Evolutionary conservation across 2,329 filamentous ascomycete species (phyloP).

Genomic region (Escovopsis sp.): DNA sequence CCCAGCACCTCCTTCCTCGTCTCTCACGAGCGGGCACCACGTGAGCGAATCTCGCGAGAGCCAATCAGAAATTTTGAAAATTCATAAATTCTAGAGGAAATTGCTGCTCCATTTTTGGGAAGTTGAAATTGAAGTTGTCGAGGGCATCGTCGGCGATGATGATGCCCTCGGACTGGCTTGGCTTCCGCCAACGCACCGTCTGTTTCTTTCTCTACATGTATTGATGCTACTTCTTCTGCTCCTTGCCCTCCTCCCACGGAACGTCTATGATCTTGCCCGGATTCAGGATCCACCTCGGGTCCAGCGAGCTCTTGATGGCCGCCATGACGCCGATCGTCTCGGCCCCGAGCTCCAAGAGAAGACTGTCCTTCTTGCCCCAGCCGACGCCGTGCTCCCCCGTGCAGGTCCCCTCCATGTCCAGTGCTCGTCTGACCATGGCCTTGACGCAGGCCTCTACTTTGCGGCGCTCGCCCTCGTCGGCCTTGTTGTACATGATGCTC

Average conservation of each 20-base stretch:
- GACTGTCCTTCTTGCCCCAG: conserved; percentile 69
- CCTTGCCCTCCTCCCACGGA: conserved; percentile 17
- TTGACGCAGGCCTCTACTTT: conserved; percentile 72
- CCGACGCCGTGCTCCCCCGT: conserved; percentile 82
- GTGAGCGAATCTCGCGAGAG: too few relatives aligned
- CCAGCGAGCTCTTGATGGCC: conserved; percentile 65
- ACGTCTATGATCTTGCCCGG: conserved; percentile 82
- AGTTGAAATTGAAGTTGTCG: too few relatives aligned
- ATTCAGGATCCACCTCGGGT: conserved; percentile 82
- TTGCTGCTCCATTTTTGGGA: too few relatives aligned
- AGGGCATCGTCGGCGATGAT: too few relatives aligned
- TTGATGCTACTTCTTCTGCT: too few relatives aligned
- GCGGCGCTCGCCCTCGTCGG: conserved; percentile 51
- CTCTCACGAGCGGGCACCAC: background rate
- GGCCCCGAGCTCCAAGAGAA: conserved; percentile 64
- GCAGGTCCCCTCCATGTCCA: conserved; percentile 90
- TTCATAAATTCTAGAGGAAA: background rate
- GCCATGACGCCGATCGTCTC: conserved; percentile 78
- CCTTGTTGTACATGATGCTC: conserved; percentile 74
- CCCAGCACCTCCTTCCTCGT: background rate
- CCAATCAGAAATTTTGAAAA: background rate
- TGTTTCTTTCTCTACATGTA: background rate
- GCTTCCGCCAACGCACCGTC: too few relatives aligned
- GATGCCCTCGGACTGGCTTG: too few relatives aligned
- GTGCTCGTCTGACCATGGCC: conserved; percentile 77